phyloP scores from a whole-genome alignment of 345 rosid genomes.

The Eucalyptus pumila region DNA sequence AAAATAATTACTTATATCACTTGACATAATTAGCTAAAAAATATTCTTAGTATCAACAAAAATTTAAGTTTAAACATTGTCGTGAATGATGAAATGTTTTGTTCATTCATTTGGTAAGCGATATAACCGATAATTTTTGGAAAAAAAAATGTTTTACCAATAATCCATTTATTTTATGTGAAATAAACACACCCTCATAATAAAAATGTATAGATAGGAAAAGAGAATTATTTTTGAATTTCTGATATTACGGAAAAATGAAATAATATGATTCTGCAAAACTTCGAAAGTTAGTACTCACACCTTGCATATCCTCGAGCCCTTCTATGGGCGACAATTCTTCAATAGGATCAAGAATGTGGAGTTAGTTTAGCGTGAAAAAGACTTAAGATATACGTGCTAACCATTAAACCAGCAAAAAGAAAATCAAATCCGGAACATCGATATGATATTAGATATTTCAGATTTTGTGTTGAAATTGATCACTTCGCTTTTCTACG shows the following conservation, averaged over 20 bases:
- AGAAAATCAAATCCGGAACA: not conserved
- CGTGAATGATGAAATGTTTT: too few species aligned
- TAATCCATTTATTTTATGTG: too few species aligned
- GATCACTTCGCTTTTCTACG: not conserved
- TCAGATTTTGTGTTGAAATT: not conserved
- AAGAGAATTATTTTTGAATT: not conserved
- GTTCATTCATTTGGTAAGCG: too few species aligned
- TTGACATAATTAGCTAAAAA: too few species aligned
- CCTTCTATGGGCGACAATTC: not conserved
- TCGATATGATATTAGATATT: not conserved
- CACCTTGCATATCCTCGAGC: not conserved
- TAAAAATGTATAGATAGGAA: not conserved
- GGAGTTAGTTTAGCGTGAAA: not conserved
- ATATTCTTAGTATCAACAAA: too few species aligned
- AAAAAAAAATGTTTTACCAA: too few species aligned
- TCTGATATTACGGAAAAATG: not conserved
- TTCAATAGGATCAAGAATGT: not conserved
- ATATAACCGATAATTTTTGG: too few species aligned
- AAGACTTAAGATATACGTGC: not conserved
- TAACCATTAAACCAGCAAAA: not conserved
- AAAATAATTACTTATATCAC: too few species aligned
- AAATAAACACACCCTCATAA: too few species aligned
- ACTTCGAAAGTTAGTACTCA: not conserved
- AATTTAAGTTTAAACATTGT: too few species aligned
- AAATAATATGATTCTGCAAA: not conserved